These are phyloP conservation scores for Elaeis oleifera DNA, from an alignment of 202 grass and related monocot genomes.

Conservation along the genomic window DNA sequence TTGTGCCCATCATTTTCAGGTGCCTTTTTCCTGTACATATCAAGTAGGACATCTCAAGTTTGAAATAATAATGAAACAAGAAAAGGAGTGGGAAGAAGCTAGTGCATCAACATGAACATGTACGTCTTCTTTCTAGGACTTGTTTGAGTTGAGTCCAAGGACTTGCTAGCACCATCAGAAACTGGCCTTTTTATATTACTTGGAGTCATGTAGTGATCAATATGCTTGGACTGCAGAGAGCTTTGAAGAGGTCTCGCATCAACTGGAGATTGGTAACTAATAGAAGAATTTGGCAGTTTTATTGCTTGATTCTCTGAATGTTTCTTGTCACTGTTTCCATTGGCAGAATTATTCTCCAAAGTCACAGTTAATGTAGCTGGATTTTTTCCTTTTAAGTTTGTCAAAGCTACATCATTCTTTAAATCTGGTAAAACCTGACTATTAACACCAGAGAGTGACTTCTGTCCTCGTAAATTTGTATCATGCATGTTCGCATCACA, in stretches of 20 bases:
- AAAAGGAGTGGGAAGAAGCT: neutral
- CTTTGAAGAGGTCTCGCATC: neutral
- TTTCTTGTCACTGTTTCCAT: constrained; percentile 2
- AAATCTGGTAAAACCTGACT: neutral
- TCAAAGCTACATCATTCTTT: neutral
- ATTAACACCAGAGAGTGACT: neutral
- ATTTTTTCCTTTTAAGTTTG: neutral
- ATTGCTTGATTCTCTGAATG: neutral
- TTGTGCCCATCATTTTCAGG: constrained; percentile 26
- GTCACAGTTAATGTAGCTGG: constrained; percentile 6
- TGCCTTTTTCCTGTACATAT: constrained; percentile 21
- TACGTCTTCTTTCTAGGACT: constrained; percentile 32
- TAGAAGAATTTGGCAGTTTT: constrained; percentile 4
- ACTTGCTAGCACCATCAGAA: constrained; percentile 3
- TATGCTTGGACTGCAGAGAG: constrained; percentile 11
- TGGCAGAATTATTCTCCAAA: constrained; percentile 3
- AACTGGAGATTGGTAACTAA: constrained; percentile 3
- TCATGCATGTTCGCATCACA: neutral
- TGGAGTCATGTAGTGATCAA: constrained; percentile 16
- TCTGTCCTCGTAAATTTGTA: neutral
- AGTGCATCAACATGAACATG: neutral
- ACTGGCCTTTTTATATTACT: constrained; percentile 12
- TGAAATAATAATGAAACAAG: constrained; percentile 2
- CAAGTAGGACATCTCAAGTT: neutral
- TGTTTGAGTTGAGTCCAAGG: constrained; percentile 1